A percentile compares a stretch with the other conserved stretches of the same genome.
Conservation (phyloP, 2,329 filamentous ascomycete species). For the Ophiostoma australiae region DNA sequence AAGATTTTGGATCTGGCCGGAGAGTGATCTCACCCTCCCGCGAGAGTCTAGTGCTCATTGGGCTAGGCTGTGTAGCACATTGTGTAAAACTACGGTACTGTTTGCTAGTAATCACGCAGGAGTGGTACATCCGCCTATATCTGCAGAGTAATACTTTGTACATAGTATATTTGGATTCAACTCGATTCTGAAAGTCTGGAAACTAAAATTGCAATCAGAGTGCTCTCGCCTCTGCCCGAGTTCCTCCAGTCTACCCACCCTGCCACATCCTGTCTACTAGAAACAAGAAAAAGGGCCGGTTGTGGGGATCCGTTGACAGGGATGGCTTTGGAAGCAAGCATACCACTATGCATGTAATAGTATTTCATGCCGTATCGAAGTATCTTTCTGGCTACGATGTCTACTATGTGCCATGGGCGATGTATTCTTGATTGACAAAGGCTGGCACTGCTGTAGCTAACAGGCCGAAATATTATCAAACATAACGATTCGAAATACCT, state of each 20-base stretch:
- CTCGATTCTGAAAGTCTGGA: neutral
- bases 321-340: neutral
- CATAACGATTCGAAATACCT: neutral
- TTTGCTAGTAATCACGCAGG: neutral
- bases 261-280: neutral
- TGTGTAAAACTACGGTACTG: neutral
- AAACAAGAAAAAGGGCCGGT: slow-evolving; percentile 6
- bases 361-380: neutral
- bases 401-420: too few species aligned
- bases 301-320: neutral
- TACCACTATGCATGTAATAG: neutral
- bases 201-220: neutral
- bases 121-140: neutral
- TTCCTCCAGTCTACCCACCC: neutral
- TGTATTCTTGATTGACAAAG: neutral
- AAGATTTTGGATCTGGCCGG: neutral
- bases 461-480: neutral
- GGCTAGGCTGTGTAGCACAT: neutral
- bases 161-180: too few species aligned
- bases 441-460: neutral
- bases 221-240: neutral
- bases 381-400: too few species aligned
- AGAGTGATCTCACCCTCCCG: neutral
- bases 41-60: neutral
- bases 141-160: too few species aligned